Conservation (phyloP, 2,329 filamentous ascomycete genomes). For the Epichloe elymi region DNA sequence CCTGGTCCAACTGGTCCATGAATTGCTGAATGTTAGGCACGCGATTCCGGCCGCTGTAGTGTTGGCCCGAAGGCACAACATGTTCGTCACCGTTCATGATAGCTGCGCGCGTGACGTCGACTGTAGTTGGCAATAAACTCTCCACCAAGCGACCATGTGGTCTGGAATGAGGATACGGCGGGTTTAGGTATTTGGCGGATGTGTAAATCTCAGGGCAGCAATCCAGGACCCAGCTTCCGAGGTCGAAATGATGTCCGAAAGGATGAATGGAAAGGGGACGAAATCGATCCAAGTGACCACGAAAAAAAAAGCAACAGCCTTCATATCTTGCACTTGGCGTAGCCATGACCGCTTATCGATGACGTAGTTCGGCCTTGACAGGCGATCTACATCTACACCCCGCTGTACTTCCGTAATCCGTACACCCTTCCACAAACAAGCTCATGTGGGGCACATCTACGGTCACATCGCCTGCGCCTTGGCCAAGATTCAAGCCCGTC, state of each 20-base stretch:
- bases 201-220: background rate
- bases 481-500: background rate
- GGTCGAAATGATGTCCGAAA: background rate
- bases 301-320: too few relatives aligned
- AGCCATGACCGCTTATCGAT: background rate
- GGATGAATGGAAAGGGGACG: background rate
- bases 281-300: too few relatives aligned
- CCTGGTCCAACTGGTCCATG: slow-evolving; percentile 60
- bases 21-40: slow-evolving; percentile 83
- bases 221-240: background rate
- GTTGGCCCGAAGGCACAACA: slow-evolving; percentile 38
- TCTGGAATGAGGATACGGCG: background rate
- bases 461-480: background rate
- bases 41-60: slow-evolving; percentile 73
- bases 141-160: background rate
- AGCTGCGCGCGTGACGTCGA: background rate
- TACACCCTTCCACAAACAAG: slow-evolving; percentile 1
- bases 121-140: too few relatives aligned
- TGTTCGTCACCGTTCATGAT: slow-evolving; percentile 27
- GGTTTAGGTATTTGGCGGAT: background rate
- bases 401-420: too few relatives aligned
- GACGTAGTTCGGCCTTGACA: background rate
- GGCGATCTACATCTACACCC: too few relatives aligned
- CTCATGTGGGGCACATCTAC: background rate
- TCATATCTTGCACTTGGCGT: background rate